Percentiles rank a stretch among this genome's conserved stretches.
Conservation (phyloP, 1,139 yeast species). For the Hyphopichia burtonii region DNA sequence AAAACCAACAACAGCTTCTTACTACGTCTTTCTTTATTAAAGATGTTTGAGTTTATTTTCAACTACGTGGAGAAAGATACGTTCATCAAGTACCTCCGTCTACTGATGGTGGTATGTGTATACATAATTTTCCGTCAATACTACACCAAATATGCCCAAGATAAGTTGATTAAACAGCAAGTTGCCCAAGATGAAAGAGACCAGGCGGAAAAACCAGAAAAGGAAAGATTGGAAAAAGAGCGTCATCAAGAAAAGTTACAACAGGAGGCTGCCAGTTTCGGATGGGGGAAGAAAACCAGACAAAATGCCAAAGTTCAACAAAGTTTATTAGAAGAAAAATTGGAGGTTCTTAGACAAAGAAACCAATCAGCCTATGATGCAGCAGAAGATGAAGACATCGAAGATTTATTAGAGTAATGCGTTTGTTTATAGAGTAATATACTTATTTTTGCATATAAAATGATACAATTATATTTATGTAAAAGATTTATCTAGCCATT, state of each 20-base stretch:
- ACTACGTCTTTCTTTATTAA: no score
- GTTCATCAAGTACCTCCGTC: slow-evolving; percentile 38
- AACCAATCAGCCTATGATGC: slow-evolving; percentile 49
- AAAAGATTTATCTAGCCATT: neutral
- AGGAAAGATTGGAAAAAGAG: slow-evolving; percentile 29
- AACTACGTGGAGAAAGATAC: slow-evolving; percentile 35
- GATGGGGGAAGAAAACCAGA: slow-evolving; percentile 80
- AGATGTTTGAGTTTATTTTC: slow-evolving; percentile 37
- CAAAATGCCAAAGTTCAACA: slow-evolving; percentile 54
- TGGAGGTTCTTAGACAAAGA: slow-evolving; percentile 39
- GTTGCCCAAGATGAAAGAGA: slow-evolving; percentile 47
- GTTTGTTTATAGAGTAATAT: neutral
- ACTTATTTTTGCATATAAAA: neutral
- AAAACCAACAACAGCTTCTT: no score
- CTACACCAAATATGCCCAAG: slow-evolving; percentile 45
- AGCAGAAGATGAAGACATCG: slow-evolving; percentile 67
- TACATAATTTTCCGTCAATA: slow-evolving; percentile 37
- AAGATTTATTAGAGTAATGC: slow-evolving; percentile 51
- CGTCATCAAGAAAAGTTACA: slow-evolving; percentile 30
- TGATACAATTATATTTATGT: no score
- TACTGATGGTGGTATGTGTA: slow-evolving; percentile 33
- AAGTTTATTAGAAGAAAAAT: slow-evolving; percentile 48
- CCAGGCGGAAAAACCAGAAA: slow-evolving; percentile 35
- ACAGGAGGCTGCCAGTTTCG: slow-evolving; percentile 52
- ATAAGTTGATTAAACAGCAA: slow-evolving; percentile 52